Conservation (phyloP, 2,329 filamentous ascomycete genomes). For the Sporothrix pallida region DNA sequence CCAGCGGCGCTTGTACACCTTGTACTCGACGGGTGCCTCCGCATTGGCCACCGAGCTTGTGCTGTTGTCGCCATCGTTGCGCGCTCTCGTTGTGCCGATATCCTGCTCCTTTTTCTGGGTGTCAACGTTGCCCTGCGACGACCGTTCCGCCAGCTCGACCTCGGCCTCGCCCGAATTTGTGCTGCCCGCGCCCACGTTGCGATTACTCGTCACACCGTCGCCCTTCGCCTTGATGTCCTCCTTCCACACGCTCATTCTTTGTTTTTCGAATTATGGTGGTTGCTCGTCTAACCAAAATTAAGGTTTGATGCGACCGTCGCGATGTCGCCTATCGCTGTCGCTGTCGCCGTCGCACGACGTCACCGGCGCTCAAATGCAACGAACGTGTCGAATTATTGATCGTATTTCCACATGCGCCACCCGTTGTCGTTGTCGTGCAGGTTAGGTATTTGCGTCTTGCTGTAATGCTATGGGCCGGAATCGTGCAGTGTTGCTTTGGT, state of each 20-base stretch:
- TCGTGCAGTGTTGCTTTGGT: not conserved
- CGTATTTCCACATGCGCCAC: conserved; percentile 5
- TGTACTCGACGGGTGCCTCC: conserved; percentile 39
- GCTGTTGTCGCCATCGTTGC: not conserved
- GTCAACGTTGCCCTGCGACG: not conserved
- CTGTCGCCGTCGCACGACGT: conserved; percentile 5
- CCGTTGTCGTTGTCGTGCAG: too few species aligned
- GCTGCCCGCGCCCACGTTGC: conserved; percentile 20
- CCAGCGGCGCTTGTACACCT: conserved; percentile 81
- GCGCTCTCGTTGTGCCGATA: not conserved
- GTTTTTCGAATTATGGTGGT: not conserved
- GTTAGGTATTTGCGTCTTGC: not conserved
- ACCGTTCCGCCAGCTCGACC: conserved; percentile 29
- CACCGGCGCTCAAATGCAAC: conserved; percentile 4
- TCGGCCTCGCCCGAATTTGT: conserved; percentile 7
- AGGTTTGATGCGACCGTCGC: not conserved
- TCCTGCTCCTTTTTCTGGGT: not conserved
- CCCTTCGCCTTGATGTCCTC: conserved; percentile 13
- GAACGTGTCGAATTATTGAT: not conserved
- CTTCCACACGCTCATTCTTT: conserved; percentile 11
- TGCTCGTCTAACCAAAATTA: not conserved
- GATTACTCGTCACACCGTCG: not conserved
- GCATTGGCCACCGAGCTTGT: not conserved
- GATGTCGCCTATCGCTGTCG: not conserved
- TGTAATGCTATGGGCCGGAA: not conserved